Conservation (phyloP, 2,329 filamentous ascomycete genomes). For the Keithomyces neogunnii region DNA sequence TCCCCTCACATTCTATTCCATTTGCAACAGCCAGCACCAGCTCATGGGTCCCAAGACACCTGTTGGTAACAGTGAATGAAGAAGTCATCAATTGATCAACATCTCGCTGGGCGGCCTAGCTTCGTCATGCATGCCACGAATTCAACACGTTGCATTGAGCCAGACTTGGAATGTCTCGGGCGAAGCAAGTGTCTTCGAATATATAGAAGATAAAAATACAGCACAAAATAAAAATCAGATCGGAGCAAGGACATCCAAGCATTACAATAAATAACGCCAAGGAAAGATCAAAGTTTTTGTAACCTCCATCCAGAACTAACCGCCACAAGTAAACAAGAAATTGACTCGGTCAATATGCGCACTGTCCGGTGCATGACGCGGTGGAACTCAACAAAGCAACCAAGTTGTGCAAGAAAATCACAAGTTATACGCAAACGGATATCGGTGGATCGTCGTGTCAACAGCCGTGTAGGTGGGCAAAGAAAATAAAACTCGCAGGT, state of each 20-base stretch:
- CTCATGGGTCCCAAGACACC: too few relatives aligned
- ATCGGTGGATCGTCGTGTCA: constrained; percentile 1
- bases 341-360: neutral
- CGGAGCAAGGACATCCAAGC: neutral
- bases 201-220: neutral
- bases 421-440: neutral
- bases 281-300: neutral
- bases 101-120: neutral
- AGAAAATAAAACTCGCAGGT: neutral
- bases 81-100: neutral
- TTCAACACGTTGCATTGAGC: neutral
- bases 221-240: neutral
- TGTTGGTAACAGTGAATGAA: too few relatives aligned
- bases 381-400: neutral
- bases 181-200: neutral
- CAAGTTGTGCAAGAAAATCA: neutral
- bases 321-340: neutral
- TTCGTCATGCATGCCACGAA: neutral
- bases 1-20: too few relatives aligned
- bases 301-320: neutral
- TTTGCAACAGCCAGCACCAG: too few relatives aligned
- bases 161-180: neutral
- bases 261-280: constrained; percentile 2
- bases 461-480: neutral
- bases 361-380: neutral